Base-by-base conservation (phyloP, 805 yeast genomes). In the Jamesozyma piceae region DNA sequence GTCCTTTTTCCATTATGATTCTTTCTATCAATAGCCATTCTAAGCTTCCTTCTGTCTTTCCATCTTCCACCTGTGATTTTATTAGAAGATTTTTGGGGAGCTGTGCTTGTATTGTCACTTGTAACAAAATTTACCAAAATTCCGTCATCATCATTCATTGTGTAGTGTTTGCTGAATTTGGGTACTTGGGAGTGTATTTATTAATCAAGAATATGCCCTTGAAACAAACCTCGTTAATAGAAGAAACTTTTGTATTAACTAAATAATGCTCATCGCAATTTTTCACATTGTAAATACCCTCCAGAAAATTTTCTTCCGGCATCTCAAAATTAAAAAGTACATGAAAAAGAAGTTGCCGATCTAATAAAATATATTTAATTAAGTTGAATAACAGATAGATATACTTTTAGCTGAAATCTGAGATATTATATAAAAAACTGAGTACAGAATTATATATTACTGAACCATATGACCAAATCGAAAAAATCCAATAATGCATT, bases 61-160 rank as follows among this genome's bases (percentile, higher is more conserved):
- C 95, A 86, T 49, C 73, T 73, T 14, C 94, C 95, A 30, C 90
- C 90, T 2, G 74, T 67, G 2, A 78, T 72, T 54, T 72, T 77
- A 5, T 66, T 49, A 2, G 56, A 45, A 6, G 39, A 6, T 2
- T 49, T 34, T 0, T 47, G 44, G 14, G 52, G 46, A 4, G 48
- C 42, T 5, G 62, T 52, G 38, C 53, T 43, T 9, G 51, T 46
- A 8, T 62, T 57, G 20, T 55, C 55, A 4, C 42, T 29, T 2
- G 71, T 64, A 24, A 80, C 74, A 55, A 90, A 80, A 59, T 90
- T 90, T 54, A 90, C 60, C 53, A 89, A 63, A 63, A 89, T 56
- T 19, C 54, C 61, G 48, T 60, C 65, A 44, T 60, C 64, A 31
- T 60, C 63, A 46, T 39, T 38, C 59, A 52, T 63, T 19, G 19